Conservation (phyloP, 106 monocot genomes). For the Amphibolis antarctica region DNA sequence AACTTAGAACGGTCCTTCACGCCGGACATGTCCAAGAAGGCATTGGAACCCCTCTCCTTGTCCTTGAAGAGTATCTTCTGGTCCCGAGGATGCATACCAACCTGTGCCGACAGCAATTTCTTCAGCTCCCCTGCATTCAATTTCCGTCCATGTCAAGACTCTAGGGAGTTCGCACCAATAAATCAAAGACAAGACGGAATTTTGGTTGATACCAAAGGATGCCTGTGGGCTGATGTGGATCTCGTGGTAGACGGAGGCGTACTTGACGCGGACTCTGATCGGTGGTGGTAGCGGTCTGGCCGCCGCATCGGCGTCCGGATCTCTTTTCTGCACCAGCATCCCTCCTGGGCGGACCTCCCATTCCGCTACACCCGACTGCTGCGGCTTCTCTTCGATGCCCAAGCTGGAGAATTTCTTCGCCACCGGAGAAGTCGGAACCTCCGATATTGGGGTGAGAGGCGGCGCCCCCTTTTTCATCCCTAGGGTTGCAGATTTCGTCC, state of each 20-base stretch:
- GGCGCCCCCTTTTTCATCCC: constrained; percentile 2
- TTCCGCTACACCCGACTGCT: constrained; percentile 22
- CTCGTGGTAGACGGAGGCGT: constrained; percentile 54
- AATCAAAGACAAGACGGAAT: neutral
- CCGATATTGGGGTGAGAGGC: constrained; percentile 8
- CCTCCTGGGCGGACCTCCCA: constrained; percentile 89
- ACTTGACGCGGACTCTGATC: constrained; percentile 68
- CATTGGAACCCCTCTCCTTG: constrained; percentile 42
- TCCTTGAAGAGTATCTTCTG: constrained; percentile 75
- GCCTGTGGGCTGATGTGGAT: constrained; percentile 72
- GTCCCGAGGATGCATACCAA: constrained; percentile 52
- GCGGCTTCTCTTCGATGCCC: constrained; percentile 3
- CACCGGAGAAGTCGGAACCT: constrained; percentile 3
- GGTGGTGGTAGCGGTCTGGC: constrained; percentile 34
- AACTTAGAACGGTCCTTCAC: constrained; percentile 73
- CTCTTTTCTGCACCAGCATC: constrained; percentile 85
- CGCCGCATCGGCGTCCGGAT: constrained; percentile 17
- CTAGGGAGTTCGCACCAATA: neutral
- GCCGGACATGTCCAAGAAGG: constrained; percentile 55
- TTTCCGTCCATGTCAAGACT: neutral
- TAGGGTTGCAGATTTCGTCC: constrained; percentile 6
- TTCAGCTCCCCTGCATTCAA: constrained; percentile 57
- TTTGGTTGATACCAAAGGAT: constrained; percentile 45
- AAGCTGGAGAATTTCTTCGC: constrained; percentile 6
- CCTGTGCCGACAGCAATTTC: constrained; percentile 44